Evolutionary conservation across 1,139 yeast genomes (phyloP), one percentile per base, ranked within the genome.

Genomic region (Yamadazyma triangularis): DNA sequence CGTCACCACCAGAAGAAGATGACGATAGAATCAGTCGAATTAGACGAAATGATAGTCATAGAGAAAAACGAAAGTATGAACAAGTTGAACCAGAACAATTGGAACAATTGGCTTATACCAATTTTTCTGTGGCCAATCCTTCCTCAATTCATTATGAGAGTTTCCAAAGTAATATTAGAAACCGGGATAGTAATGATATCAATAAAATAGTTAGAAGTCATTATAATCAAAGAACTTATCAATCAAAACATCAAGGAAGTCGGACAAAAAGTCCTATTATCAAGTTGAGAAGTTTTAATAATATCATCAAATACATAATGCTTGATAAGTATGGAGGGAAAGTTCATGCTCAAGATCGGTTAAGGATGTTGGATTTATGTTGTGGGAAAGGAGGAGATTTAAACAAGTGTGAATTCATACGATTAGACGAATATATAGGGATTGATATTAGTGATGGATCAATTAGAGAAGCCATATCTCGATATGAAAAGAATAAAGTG

Each of bases 381-480:
- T 91, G 98, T 58, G 99, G 99, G 11, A 93, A 91, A 56, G 99
- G 99, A 27, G 99, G 99, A 13, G 99, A 91, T 59, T 62, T 93
- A 48, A 77, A 84, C 48, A 91, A 91, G 56, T 89, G 95, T 79
- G 85, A 79, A 34, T 77, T 77, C 46, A 82, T 86, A 2, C 66
- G 73, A 9, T 74, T 86, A 3, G 72, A 76, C 18, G 91, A 88
- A 35, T 84, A 84, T 44, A 77, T 89, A 31, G 98, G 98, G 1
- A 71, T 91, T 24, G 99, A 91, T 57, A 80, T 93, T 31, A 89
- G 96, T 13, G 94, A 89, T 52, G 81, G 83, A 2, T 85, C 95
- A 6, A 78, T 91, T 26, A 67, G 73, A 29, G 96, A 93, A 52
- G 98, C 97, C 0, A 76, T 75, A 35, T 73, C 77, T 21, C 70